Base-by-base conservation (phyloP, 495 filamentous ascomycete species). In the Poronia punctata region DNA sequence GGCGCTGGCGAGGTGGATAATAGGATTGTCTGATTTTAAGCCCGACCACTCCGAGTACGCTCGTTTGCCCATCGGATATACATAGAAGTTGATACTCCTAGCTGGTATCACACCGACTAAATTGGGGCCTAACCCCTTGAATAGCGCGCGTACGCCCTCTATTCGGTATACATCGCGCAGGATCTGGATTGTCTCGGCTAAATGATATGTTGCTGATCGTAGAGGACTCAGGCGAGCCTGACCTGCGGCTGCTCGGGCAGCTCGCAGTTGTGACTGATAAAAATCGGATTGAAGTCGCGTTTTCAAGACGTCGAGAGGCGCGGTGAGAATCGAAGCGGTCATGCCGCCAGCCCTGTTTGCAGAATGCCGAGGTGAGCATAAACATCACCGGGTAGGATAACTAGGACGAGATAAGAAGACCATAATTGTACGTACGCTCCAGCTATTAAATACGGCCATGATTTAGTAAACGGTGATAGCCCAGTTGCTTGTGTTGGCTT, bases 211-310 rank as follows among this genome's bases (percentile, higher is more conserved):
- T 18, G 63, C 70, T 19, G 68, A 53, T 27, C 70, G 67, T 45
- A 68, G 22, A 32, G 68, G 66, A 52, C 69, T 61, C 40, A 72
- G 62, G 29, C 58, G 53, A 16, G 54, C 39, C 40, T 44, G 61
- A 53, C 22, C 56, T 48, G 52, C 59, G 26, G 60, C 63, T 38
- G 64, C 56, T 15, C 71, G 61, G 8, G 67, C 65, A 4, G 71
- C 66, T 4, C 57, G 61, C 26, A 81, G 61, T 48, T 81, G 84
- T 1, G 76, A 64, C 52, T 90, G 84, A 67, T 95, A 95, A 58
- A 88, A 93, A 50, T 92, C 85, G 50, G 84, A 89, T 59, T 95
- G 88, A 3, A 95, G 72, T 6, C 88, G 76, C 3, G 88, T 94
- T 63, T 92, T 92, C 7, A 95, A 73, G 19, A 95, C 88, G 55